These are phyloP conservation scores for Chlamydomonas incerta DNA, from an alignment of 139 green algal species.

Conservation along the genomic window DNA sequence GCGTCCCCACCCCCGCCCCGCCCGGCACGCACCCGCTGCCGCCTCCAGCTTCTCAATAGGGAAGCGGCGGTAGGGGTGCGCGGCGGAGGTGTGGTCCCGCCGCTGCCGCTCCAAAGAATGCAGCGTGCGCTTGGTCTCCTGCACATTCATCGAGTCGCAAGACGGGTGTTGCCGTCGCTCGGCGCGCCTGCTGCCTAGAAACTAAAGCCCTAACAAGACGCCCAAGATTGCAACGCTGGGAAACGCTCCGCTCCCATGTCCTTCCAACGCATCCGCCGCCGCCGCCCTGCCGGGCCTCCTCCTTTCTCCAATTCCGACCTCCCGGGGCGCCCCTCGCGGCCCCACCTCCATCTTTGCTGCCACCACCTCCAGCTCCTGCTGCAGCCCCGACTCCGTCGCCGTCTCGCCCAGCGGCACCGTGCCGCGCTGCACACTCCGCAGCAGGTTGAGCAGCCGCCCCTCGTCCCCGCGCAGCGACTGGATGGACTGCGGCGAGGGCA, in stretches of 20 bases:
- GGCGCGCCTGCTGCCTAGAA: too few species aligned
- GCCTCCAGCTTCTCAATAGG: conserved; percentile 22
- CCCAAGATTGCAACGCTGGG: too few species aligned
- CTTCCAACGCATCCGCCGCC: too few species aligned
- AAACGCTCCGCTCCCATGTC: too few species aligned
- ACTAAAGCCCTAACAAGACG: too few species aligned
- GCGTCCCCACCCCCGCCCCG: neutral
- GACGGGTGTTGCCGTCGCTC: too few species aligned
- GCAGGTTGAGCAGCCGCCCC: neutral
- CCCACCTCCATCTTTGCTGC: neutral
- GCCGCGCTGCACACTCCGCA: neutral
- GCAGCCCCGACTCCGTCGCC: neutral
- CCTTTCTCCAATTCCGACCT: too few species aligned
- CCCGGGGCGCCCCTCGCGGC: too few species aligned
- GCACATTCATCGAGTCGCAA: too few species aligned
- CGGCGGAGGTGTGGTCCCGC: neutral
- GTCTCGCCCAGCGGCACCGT: neutral
- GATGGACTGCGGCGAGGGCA: too few species aligned
- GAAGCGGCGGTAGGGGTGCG: conserved; percentile 37
- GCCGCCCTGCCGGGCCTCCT: too few species aligned
- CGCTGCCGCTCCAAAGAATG: neutral
- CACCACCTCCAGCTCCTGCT: neutral
- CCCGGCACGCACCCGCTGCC: neutral
- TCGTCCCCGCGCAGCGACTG: too few species aligned
- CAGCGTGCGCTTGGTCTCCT: neutral